Conservation (phyloP, 2,329 filamentous ascomycete species). For the Verruconis gallopava region DNA sequence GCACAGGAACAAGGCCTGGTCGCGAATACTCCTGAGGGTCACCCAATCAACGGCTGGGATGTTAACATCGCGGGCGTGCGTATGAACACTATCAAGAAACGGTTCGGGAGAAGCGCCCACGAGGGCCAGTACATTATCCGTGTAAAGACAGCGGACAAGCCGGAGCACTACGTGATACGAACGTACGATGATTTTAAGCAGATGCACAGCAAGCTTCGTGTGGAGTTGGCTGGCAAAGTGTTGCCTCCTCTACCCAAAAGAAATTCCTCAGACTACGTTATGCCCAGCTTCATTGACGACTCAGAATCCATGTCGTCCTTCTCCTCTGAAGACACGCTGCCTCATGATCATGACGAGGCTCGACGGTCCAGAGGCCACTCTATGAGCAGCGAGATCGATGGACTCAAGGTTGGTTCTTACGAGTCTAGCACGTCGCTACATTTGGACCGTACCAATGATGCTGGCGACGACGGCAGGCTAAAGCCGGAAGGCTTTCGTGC, state of each 20-base stretch:
- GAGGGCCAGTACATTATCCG: slow-evolving; percentile 55
- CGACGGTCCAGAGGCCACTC: background rate
- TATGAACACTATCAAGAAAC: slow-evolving; percentile 6
- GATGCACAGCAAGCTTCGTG: slow-evolving; percentile 65
- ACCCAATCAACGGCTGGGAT: slow-evolving; percentile 92
- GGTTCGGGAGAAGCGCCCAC: slow-evolving; percentile 1
- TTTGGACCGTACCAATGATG: background rate
- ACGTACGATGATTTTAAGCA: slow-evolving; percentile 79
- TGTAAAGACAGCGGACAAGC: slow-evolving; percentile 62
- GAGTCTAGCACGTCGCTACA: slow-evolving; percentile 11
- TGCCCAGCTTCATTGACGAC: slow-evolving; percentile 42
- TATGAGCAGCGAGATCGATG: background rate
- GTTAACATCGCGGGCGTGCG: slow-evolving; percentile 88
- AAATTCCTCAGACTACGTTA: slow-evolving; percentile 68
- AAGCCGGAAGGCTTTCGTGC: slow-evolving; percentile 7
- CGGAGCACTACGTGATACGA: slow-evolving; percentile 68
- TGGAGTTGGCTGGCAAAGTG: slow-evolving; percentile 82
- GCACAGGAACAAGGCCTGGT: slow-evolving; percentile 85
- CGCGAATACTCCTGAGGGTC: slow-evolving; percentile 77
- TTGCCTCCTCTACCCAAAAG: slow-evolving; percentile 79
- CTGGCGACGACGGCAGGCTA: background rate
- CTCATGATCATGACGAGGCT: background rate
- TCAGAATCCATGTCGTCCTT: slow-evolving; percentile 67
- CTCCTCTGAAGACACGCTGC: slow-evolving; percentile 47
- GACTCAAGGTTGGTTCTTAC: background rate